phyloP scores from a whole-genome alignment of 1,284 basidiomycete genomes.

The Cryptococcus sp. region DNA sequence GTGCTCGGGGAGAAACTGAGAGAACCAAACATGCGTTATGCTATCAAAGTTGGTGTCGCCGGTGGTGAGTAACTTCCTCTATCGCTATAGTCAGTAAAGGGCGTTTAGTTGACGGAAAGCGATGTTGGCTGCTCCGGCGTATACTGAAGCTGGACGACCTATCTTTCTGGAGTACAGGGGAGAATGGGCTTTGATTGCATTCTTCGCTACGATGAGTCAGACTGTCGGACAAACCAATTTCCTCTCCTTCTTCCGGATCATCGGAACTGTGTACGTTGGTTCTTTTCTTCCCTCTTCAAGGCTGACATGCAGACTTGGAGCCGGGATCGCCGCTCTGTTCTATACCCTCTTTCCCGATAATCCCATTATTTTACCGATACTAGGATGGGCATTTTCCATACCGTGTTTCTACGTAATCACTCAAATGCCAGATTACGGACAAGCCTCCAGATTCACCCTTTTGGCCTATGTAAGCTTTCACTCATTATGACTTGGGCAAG shows the following conservation, averaged over 20 bases:
- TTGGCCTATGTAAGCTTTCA: constrained; percentile 52
- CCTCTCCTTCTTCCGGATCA: constrained; percentile 61
- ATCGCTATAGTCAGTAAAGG: not conserved
- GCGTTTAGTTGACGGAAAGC: constrained; percentile 54
- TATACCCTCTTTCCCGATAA: constrained; percentile 75
- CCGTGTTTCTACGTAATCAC: constrained; percentile 92
- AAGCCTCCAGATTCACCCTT: constrained; percentile 80
- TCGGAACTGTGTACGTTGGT: constrained; percentile 69
- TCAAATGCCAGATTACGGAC: constrained; percentile 66
- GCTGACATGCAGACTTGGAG: constrained; percentile 71
- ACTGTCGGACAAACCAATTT: constrained; percentile 79
- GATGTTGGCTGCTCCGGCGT: constrained; percentile 77
- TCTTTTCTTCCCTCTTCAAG: not conserved
- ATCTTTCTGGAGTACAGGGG: constrained; percentile 75
- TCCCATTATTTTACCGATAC: constrained; percentile 66
- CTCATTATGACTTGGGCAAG: not conserved
- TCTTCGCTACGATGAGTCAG: constrained; percentile 82
- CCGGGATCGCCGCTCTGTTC: constrained; percentile 64
- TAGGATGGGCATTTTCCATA: constrained; percentile 85
- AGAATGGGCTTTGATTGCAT: constrained; percentile 93
- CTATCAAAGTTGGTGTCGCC: constrained; percentile 69
- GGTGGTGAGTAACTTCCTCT: constrained; percentile 41
- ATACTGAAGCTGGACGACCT: constrained; percentile 70
- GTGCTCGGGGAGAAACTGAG: constrained; percentile 62
- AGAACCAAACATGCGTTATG: constrained; percentile 77